Evolutionary conservation across 768 basidiomycete genomes (phyloP).

Genomic region (Rossbeevera mucosa): DNA sequence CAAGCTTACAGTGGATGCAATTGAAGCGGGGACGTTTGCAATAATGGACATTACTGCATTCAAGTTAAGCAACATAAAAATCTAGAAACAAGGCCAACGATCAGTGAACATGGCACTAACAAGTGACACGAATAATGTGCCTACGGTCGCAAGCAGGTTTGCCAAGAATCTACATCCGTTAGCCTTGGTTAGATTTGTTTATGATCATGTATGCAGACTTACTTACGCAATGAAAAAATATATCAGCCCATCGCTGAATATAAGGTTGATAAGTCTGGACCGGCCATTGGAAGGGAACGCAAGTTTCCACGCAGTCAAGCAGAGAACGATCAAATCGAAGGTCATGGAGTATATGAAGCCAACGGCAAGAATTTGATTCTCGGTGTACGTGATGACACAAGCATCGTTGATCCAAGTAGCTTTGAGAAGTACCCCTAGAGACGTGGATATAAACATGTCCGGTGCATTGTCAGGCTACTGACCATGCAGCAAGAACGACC

Average conservation of each 20-base stretch:
- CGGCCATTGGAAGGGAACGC: constrained; percentile 44
- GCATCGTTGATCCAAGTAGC: constrained; percentile 50
- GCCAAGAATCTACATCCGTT: constrained; percentile 51
- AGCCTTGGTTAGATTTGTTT: not conserved
- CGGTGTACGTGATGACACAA: constrained; percentile 56
- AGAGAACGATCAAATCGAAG: constrained; percentile 62
- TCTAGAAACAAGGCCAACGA: constrained; percentile 16
- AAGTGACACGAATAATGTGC: not conserved
- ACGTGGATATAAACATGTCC: not conserved
- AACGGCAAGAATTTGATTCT: constrained; percentile 55
- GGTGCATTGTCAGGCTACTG: not conserved
- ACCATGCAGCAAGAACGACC: constrained; percentile 70
- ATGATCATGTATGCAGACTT: constrained; percentile 26
- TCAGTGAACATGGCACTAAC: not conserved
- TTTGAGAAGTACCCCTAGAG: constrained; percentile 52
- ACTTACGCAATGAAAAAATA: constrained; percentile 69
- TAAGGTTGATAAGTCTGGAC: constrained; percentile 53
- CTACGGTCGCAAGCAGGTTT: constrained; percentile 54
- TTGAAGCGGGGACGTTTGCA: constrained; percentile 67
- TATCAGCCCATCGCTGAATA: constrained; percentile 69
- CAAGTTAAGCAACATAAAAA: constrained; percentile 64
- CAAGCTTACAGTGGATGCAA: constrained; percentile 55
- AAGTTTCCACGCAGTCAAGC: constrained; percentile 60
- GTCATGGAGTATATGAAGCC: constrained; percentile 73
- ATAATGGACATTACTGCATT: constrained; percentile 74